These are phyloP conservation scores for Pichia nanzhaoensis DNA, from an alignment of 805 yeast species.

Conservation along the genomic window DNA sequence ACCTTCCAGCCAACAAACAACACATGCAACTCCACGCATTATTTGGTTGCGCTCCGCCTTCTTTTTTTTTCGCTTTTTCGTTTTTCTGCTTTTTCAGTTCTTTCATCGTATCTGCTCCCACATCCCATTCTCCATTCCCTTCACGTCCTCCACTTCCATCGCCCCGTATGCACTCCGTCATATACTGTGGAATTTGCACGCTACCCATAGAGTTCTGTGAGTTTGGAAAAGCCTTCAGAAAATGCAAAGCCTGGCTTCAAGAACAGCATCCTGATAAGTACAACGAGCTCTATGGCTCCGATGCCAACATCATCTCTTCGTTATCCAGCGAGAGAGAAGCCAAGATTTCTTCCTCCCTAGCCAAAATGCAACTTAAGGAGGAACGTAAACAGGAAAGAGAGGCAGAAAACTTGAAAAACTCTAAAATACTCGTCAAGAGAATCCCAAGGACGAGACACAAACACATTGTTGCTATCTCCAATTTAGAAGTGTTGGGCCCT, in stretches of 20 bases:
- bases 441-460: conserved; percentile 88
- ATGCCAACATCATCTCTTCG: conserved; percentile 48
- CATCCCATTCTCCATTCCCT: too few relatives aligned
- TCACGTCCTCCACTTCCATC: neutral
- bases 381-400: conserved; percentile 83
- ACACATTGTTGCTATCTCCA: conserved; percentile 78
- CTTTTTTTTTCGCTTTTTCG: neutral
- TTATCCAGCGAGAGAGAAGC: conserved; percentile 73
- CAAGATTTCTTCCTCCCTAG: conserved; percentile 72
- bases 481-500: conserved; percentile 67
- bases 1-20: too few relatives aligned
- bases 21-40: neutral
- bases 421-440: conserved; percentile 76
- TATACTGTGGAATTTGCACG: conserved; percentile 74
- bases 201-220: conserved; percentile 93
- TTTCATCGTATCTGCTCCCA: too few relatives aligned
- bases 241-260: conserved; percentile 79
- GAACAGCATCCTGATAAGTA: conserved; percentile 52
- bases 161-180: conserved; percentile 24
- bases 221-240: conserved; percentile 72
- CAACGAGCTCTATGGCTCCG: conserved; percentile 52
- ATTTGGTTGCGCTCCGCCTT: too few relatives aligned
- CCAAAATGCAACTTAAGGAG: conserved; percentile 79
- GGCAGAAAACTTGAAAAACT: conserved; percentile 65
- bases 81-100: neutral